Evolutionary conservation across 2,329 filamentous ascomycete genomes (phyloP).

Genomic region (Aspergillus melleus): DNA sequence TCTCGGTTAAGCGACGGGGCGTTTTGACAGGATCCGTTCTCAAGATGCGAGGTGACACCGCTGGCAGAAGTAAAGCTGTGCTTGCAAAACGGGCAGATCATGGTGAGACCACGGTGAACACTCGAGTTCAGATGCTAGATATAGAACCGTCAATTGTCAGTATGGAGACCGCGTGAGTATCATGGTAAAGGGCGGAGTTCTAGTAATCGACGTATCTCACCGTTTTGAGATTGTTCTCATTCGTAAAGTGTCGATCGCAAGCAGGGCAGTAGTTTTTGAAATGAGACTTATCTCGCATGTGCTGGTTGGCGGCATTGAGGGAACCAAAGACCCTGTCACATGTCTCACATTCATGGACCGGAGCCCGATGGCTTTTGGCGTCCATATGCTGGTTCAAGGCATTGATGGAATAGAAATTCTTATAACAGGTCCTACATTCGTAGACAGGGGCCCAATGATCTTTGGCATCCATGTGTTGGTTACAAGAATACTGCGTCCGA

Average conservation of each 20-base stretch:
- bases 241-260: conserved; percentile 34
- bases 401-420: too few relatives aligned
- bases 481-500: too few relatives aligned
- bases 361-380: conserved; percentile 27
- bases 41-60: conserved; percentile 58
- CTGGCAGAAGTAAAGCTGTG: conserved; percentile 50
- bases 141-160: neutral
- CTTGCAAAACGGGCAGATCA: conserved; percentile 59
- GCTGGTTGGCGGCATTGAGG: conserved; percentile 19
- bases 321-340: too few relatives aligned
- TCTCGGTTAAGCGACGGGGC: conserved; percentile 51
- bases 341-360: too few relatives aligned
- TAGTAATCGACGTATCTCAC: conserved; percentile 14
- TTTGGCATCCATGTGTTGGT: too few relatives aligned
- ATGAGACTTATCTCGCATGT: conserved; percentile 30
- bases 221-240: conserved; percentile 32
- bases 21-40: conserved; percentile 53
- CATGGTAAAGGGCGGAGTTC: neutral
- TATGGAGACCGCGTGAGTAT: neutral
- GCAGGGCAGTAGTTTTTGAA: conserved; percentile 30
- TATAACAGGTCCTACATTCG: conserved; percentile 33
- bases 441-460: conserved; percentile 25
- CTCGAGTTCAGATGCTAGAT: conserved; percentile 57
- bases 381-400: conserved; percentile 32
- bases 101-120: conserved; percentile 46